Percentiles rank a stretch among this genome's conserved stretches.
Conservation (phyloP, 106 monocot genomes). For the Dendrobium nobile region DNA sequence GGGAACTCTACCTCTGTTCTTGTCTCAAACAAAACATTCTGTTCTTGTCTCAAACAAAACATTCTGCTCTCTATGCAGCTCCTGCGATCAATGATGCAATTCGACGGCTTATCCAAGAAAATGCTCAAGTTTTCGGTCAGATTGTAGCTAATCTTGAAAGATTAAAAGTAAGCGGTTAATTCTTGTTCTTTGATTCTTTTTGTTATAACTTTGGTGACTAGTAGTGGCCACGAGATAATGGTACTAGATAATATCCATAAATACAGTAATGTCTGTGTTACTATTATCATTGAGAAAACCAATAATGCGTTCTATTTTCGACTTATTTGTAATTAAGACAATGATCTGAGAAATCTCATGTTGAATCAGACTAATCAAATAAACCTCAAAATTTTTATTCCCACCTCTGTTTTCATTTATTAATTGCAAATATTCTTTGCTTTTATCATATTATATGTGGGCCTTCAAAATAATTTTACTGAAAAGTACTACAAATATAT, state of each 20-base stretch:
- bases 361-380: neutral
- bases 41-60: neutral
- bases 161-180: conserved; percentile 17
- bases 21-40: neutral
- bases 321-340: neutral
- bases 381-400: neutral
- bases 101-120: conserved; percentile 28
- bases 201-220: conserved; percentile 1
- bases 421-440: too few species aligned
- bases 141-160: conserved; percentile 24
- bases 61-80: conserved; percentile 8
- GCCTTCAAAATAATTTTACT: too few species aligned
- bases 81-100: conserved; percentile 18
- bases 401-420: neutral
- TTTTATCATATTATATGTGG: too few species aligned
- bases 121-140: conserved; percentile 20
- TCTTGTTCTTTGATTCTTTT: neutral
- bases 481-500: too few species aligned
- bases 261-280: neutral
- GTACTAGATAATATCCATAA: neutral
- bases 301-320: neutral
- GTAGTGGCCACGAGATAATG: neutral
- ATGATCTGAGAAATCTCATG: neutral
- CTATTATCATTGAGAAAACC: neutral
- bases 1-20: neutral